Conservation (phyloP, 352 stramenopile genomes). For the Pythium apleroticum region DNA sequence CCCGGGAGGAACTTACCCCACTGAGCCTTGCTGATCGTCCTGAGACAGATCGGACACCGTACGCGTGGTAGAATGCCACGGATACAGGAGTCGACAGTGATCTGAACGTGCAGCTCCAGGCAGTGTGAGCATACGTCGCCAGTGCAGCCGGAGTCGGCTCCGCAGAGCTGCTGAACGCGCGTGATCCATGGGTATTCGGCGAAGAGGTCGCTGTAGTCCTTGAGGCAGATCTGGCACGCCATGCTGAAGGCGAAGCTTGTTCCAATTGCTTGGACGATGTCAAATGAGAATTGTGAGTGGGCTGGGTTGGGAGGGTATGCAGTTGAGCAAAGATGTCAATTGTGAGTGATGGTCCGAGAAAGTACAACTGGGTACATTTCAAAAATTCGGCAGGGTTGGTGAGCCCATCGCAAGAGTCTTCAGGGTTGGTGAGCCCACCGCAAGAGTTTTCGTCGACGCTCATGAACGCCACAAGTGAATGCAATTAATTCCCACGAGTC, state of each 20-base stretch:
- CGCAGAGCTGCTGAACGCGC: neutral
- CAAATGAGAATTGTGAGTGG: no score
- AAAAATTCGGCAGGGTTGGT: no score
- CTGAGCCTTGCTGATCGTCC: conserved; percentile 19
- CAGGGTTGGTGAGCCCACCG: neutral
- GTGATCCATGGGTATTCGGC: neutral
- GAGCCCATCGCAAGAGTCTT: no score
- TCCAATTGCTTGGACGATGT: neutral
- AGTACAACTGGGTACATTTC: neutral
- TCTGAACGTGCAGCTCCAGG: neutral
- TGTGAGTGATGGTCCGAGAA: neutral
- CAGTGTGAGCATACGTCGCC: conserved; percentile 1
- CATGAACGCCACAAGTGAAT: no score
- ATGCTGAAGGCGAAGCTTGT: neutral
- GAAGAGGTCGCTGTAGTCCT: conserved; percentile 23
- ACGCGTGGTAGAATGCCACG: conserved; percentile 32
- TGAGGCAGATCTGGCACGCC: conserved; percentile 27
- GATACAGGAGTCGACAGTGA: conserved; percentile 20
- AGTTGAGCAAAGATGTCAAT: no score
- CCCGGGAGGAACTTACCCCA: neutral
- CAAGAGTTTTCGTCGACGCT: neutral
- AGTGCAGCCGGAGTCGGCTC: neutral
- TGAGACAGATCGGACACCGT: conserved; percentile 41
- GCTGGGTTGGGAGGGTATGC: neutral
- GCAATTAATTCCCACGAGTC: no score